phyloP scores from a whole-genome alignment of 331 rosid species.

The Pyrus hybrid region DNA sequence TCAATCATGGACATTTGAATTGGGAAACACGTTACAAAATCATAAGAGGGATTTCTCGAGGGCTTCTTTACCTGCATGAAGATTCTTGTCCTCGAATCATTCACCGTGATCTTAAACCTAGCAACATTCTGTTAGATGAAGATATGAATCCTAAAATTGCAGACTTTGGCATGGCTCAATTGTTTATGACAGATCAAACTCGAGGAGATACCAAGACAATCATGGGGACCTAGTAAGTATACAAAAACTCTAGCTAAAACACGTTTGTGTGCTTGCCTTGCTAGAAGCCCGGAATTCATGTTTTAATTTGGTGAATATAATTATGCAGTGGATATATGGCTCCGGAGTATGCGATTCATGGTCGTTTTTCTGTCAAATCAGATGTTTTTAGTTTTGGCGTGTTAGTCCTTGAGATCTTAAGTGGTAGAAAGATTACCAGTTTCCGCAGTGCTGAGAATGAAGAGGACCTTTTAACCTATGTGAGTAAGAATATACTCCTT shows the following conservation, averaged over 20 bases:
- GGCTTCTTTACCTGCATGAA: slow-evolving; percentile 47
- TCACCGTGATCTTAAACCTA: slow-evolving; percentile 40
- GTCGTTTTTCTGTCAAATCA: slow-evolving; percentile 32
- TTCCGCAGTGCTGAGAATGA: slow-evolving; percentile 18
- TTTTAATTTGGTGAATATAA: neutral
- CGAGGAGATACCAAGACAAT: slow-evolving; percentile 21
- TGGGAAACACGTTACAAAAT: slow-evolving; percentile 38
- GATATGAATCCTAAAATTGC: slow-evolving; percentile 40
- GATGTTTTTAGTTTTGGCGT: slow-evolving; percentile 23
- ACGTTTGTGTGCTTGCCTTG: neutral
- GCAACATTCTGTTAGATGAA: slow-evolving; percentile 32
- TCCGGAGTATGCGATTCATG: slow-evolving; percentile 36
- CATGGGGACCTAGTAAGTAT: slow-evolving; percentile 37
- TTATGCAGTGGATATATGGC: slow-evolving; percentile 36
- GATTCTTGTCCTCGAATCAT: slow-evolving; percentile 33
- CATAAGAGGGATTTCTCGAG: slow-evolving; percentile 32
- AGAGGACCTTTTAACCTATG: slow-evolving; percentile 23
- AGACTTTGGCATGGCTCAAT: slow-evolving; percentile 50
- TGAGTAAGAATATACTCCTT: neutral
- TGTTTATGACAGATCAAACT: slow-evolving; percentile 34
- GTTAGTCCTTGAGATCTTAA: slow-evolving; percentile 5
- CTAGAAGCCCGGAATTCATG: no score
- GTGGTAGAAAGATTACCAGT: slow-evolving; percentile 15
- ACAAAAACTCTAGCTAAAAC: neutral
- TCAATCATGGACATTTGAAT: neutral